These are phyloP conservation scores for Termitomyces sp. DNA, from an alignment of 768 basidiomycete genomes.

Conservation along the genomic window DNA sequence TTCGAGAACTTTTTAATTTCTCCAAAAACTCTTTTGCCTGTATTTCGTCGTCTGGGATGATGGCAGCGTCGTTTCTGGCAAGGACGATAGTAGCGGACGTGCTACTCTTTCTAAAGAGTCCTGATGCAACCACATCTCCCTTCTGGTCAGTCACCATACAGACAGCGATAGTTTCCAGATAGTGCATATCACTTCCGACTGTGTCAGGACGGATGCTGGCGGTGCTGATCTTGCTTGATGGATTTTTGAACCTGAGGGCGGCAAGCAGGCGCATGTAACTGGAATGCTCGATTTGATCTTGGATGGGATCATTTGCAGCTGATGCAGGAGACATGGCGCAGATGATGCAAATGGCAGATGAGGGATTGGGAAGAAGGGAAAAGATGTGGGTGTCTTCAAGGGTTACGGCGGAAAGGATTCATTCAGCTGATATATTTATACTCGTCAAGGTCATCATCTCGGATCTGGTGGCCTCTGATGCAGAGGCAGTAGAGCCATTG, in stretches of 20 bases:
- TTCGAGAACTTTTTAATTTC: neutral
- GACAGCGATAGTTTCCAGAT: neutral
- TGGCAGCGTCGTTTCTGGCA: neutral
- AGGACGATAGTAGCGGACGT: neutral
- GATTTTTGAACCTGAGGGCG: neutral
- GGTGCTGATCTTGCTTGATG: neutral
- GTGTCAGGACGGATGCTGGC: too few species aligned
- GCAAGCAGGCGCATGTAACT: neutral
- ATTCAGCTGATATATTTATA: neutral
- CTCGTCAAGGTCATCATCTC: neutral
- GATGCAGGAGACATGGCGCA: neutral
- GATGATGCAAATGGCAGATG: neutral
- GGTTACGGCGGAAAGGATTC: neutral
- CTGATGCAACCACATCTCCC: neutral
- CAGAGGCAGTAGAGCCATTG: too few species aligned
- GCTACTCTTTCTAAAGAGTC: neutral
- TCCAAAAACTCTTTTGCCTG: neutral
- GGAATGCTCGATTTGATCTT: neutral
- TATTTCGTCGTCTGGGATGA: neutral
- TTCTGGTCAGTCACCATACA: neutral
- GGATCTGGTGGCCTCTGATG: neutral
- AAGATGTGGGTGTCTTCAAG: neutral
- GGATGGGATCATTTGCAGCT: neutral
- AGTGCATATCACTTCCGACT: neutral
- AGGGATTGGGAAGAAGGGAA: neutral